phyloP scores from a whole-genome alignment of 129 eudicot species.

The sunflower (Helianthus annuus) region DNA sequence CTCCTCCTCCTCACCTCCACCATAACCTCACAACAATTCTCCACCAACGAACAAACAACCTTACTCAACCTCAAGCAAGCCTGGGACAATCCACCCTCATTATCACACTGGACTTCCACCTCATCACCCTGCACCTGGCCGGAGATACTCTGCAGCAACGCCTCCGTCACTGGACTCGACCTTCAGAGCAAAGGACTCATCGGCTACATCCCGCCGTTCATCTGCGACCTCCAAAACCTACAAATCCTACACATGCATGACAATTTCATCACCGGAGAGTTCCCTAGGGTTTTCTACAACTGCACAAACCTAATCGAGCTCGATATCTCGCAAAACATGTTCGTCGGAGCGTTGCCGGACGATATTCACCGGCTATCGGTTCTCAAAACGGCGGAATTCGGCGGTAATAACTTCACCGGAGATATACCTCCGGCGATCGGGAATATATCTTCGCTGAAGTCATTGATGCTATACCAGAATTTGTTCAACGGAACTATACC shows the following conservation, averaged over 20 bases:
- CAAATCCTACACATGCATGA: conserved; percentile 32
- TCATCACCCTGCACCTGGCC: conserved; percentile 80
- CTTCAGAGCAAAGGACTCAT: conserved; percentile 25
- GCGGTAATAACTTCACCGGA: conserved; percentile 78
- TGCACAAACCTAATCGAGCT: conserved; percentile 48
- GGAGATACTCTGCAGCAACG: conserved; percentile 53
- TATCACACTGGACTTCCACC: conserved; percentile 59
- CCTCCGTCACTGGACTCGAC: conserved; percentile 37
- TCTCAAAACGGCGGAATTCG: conserved; percentile 42
- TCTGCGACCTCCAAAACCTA: conserved; percentile 53
- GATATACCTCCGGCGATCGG: conserved; percentile 71
- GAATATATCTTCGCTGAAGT: conserved; percentile 37
- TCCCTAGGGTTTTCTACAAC: conserved; percentile 54
- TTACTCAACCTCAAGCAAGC: conserved; percentile 57
- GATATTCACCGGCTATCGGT: conserved; percentile 44
- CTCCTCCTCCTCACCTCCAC: conserved; percentile 34
- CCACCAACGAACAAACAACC: conserved; percentile 35
- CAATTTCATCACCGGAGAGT: conserved; percentile 51
- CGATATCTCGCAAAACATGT: conserved; percentile 53
- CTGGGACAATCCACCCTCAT: conserved; percentile 47
- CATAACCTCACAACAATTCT: conserved; percentile 43
- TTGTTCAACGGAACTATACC: conserved; percentile 70
- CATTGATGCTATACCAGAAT: conserved; percentile 42
- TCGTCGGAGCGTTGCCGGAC: conserved; percentile 61
- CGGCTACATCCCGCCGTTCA: conserved; percentile 43